phyloP scores from a whole-genome alignment of 163 green algal species.

The Picocystis sp. region DNA sequence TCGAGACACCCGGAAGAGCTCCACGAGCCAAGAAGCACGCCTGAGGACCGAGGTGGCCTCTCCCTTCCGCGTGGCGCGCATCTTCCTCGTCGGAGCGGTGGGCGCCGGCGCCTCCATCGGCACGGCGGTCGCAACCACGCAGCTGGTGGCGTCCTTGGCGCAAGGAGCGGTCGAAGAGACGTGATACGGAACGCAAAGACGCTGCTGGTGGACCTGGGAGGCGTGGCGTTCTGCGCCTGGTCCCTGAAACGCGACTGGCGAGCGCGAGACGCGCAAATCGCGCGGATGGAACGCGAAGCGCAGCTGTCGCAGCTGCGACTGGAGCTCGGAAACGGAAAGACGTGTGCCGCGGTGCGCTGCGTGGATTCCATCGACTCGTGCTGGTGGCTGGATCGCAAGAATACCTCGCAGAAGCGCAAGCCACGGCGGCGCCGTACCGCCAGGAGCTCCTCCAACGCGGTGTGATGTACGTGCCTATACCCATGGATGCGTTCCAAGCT shows the following conservation, averaged over 20 bases:
- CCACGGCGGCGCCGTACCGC: constrained; percentile 35
- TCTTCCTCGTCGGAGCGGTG: too few species aligned
- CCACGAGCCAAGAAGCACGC: too few species aligned
- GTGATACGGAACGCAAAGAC: too few species aligned
- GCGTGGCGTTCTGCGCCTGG: too few species aligned
- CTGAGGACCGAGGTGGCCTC: too few species aligned
- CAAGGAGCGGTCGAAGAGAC: too few species aligned
- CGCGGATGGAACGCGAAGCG: constrained; percentile 50
- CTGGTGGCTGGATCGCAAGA: constrained; percentile 20
- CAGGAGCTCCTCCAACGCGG: constrained; percentile 42
- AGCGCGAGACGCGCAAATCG: constrained; percentile 29
- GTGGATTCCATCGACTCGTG: constrained; percentile 30
- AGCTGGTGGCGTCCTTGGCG: too few species aligned
- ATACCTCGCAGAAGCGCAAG: constrained; percentile 41
- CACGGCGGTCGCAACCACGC: too few species aligned
- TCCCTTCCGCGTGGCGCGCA: too few species aligned
- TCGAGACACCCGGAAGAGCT: too few species aligned
- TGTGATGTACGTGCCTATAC: constrained; percentile 51
- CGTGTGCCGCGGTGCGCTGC: constrained; percentile 37
- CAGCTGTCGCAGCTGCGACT: constrained; percentile 35
- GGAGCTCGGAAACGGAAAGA: constrained; percentile 46
- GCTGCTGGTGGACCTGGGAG: too few species aligned
- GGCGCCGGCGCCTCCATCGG: too few species aligned
- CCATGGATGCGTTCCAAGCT: constrained; percentile 16
- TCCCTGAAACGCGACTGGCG: constrained; percentile 21